These are phyloP conservation scores for Raphanus hybrid DNA, from an alignment of 441 rosid species.

Conservation along the genomic window DNA sequence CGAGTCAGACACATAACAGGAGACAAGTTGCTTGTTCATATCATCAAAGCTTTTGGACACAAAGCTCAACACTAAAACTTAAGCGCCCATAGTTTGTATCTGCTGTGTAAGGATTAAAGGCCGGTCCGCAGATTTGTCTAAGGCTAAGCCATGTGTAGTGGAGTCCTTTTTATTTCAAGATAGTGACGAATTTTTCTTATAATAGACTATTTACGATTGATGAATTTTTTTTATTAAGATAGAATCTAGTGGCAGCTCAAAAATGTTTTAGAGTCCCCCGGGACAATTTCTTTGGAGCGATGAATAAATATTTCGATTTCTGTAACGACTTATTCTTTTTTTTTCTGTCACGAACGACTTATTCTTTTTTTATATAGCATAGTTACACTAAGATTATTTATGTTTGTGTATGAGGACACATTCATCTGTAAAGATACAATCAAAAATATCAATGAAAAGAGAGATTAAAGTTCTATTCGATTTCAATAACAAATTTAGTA, in stretches of 20 bases:
- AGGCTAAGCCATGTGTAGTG: not conserved
- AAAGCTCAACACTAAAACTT: not conserved
- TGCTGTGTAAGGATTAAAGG: not conserved
- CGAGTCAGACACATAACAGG: conserved; percentile 66
- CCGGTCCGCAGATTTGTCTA: not conserved
- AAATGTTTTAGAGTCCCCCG: not conserved
- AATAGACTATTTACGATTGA: not conserved
- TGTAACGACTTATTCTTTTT: not conserved
- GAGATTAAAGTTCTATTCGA: not conserved
- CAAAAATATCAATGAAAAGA: not conserved
- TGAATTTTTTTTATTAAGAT: not conserved
- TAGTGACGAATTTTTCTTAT: not conserved
- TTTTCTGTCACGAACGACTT: too few relatives aligned
- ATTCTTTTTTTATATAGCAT: not conserved
- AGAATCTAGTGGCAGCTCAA: conserved; percentile 6
- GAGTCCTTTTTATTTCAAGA: not conserved
- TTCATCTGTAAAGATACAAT: too few relatives aligned
- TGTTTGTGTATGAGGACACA: too few relatives aligned
- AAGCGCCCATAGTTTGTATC: not conserved
- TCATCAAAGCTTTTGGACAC: conserved; percentile 31
- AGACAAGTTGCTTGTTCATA: conserved; percentile 69
- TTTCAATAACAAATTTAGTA: not conserved
- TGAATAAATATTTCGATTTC: not conserved
- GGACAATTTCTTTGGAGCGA: not conserved
- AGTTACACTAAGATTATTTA: not conserved